phyloP scores from a whole-genome alignment of 208 protist species.

The Wallacemonas sp. region DNA sequence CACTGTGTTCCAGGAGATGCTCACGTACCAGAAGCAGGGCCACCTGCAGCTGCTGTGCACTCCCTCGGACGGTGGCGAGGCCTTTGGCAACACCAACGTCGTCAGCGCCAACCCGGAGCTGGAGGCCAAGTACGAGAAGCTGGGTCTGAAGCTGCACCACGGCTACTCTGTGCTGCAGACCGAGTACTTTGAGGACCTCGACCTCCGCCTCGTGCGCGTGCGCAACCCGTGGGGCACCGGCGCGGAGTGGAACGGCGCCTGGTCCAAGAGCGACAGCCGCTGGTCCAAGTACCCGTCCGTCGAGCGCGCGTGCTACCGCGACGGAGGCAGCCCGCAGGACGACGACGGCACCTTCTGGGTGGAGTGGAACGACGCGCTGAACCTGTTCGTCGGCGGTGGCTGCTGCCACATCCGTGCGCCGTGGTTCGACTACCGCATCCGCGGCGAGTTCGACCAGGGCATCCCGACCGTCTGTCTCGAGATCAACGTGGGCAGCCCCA shows the following conservation, averaged over 20 bases:
- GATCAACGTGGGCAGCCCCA: constrained; percentile 58
- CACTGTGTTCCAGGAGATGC: constrained; percentile 57
- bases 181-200: constrained; percentile 54
- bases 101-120: constrained; percentile 38
- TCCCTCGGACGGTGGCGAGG: constrained; percentile 41
- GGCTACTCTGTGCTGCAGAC: constrained; percentile 64
- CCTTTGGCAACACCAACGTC: constrained; percentile 40
- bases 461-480: constrained; percentile 60
- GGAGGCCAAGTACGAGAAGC: constrained; percentile 52
- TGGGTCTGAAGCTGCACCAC: constrained; percentile 65
- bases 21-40: constrained; percentile 39
- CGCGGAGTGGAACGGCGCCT: constrained; percentile 69
- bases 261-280: constrained; percentile 56
- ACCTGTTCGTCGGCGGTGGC: constrained; percentile 60
- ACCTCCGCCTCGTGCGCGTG: constrained; percentile 65
- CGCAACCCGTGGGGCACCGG: constrained; percentile 80
- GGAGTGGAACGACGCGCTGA: constrained; percentile 69
- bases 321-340: constrained; percentile 37
- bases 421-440: constrained; percentile 83
- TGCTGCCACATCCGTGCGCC: constrained; percentile 66
- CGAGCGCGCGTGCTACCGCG: constrained; percentile 41
- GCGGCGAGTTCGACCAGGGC: constrained; percentile 63
- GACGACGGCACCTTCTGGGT: constrained; percentile 82
- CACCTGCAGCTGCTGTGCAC: constrained; percentile 78
- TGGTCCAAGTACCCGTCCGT: constrained; percentile 76